A percentile compares a stretch with the other conserved stretches of the same genome.
Conservation (phyloP, 2,329 filamentous ascomycete species). For the Bipolaris oryzae region DNA sequence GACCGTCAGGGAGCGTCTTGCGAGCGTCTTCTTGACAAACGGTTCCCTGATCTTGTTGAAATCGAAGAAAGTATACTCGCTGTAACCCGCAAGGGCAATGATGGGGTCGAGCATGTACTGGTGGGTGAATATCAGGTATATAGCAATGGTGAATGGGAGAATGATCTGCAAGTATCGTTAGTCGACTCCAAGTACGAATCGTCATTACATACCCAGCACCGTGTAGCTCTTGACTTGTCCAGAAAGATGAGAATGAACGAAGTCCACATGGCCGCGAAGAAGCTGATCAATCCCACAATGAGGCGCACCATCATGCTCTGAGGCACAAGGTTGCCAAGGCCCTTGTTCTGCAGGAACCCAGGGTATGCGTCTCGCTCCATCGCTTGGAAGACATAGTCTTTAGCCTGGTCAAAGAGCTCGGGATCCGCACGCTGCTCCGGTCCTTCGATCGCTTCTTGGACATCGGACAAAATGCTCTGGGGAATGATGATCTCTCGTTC, state of each 20-base stretch:
- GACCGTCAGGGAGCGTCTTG: conserved; percentile 82
- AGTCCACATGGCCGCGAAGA: conserved; percentile 94
- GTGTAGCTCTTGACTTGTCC: conserved; percentile 71
- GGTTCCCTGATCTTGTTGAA: conserved; percentile 88
- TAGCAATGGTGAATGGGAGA: conserved; percentile 86
- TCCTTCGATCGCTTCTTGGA: conserved; percentile 87
- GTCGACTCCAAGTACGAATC: background rate
- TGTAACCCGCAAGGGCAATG: conserved; percentile 84
- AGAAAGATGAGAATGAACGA: conserved; percentile 93
- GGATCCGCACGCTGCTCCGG: conserved; percentile 86
- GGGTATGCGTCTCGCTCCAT: conserved; percentile 99
- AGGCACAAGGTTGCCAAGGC: conserved; percentile 92
- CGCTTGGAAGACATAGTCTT: conserved; percentile 99
- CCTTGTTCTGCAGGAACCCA: conserved; percentile 92
- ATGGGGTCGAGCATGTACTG: conserved; percentile 95
- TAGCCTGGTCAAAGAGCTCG: conserved; percentile 94
- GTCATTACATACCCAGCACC: conserved; percentile 76
- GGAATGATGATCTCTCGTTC: conserved; percentile 96
- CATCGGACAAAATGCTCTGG: conserved; percentile 81
- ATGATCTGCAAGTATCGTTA: conserved; percentile 63
- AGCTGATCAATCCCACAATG: conserved; percentile 80
- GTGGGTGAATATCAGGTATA: conserved; percentile 76
- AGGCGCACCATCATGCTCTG: conserved; percentile 85
- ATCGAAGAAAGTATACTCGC: conserved; percentile 95
- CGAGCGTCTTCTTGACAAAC: conserved; percentile 84